These are phyloP conservation scores for Aspergillus vadensis DNA, from an alignment of 2,329 filamentous ascomycete species.

Conservation along the genomic window DNA sequence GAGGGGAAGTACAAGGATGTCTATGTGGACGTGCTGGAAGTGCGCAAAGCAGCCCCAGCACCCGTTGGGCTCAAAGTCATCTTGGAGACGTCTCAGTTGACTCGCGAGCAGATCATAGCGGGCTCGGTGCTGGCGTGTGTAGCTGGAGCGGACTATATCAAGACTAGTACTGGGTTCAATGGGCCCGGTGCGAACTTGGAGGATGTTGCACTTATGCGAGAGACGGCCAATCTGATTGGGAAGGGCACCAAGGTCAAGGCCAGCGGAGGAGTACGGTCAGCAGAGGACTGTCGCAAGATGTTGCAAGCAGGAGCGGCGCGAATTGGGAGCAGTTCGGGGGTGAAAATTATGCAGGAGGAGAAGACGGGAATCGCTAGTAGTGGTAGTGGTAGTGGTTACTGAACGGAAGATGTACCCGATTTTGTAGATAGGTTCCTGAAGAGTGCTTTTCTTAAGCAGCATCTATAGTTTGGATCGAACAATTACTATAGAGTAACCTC, in stretches of 20 bases:
- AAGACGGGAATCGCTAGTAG: slow-evolving; percentile 8
- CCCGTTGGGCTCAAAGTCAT: slow-evolving; percentile 58
- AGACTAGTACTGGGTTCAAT: slow-evolving; percentile 62
- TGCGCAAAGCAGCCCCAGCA: slow-evolving; percentile 51
- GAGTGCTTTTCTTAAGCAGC: no score
- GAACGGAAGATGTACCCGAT: not conserved
- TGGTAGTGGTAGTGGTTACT: not conserved
- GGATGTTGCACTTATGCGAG: slow-evolving; percentile 58
- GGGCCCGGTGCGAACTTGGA: slow-evolving; percentile 56
- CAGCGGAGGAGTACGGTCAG: slow-evolving; percentile 57
- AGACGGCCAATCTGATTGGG: slow-evolving; percentile 49
- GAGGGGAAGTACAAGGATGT: slow-evolving; percentile 50
- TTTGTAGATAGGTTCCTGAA: not conserved
- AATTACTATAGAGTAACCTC: no score
- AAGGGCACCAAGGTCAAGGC: slow-evolving; percentile 57
- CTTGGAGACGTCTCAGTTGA: slow-evolving; percentile 59
- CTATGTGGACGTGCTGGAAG: slow-evolving; percentile 55
- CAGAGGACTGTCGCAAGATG: slow-evolving; percentile 56
- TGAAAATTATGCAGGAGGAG: slow-evolving; percentile 55
- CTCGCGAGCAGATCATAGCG: slow-evolving; percentile 53
- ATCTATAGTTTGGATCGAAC: no score
- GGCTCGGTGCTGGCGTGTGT: slow-evolving; percentile 54
- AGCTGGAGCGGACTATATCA: slow-evolving; percentile 60
- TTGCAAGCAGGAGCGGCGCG: slow-evolving; percentile 58
- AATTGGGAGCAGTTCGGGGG: slow-evolving; percentile 58